These are phyloP conservation scores for Pleurotus giganteus DNA, from an alignment of 768 basidiomycete species.

Conservation along the genomic window DNA sequence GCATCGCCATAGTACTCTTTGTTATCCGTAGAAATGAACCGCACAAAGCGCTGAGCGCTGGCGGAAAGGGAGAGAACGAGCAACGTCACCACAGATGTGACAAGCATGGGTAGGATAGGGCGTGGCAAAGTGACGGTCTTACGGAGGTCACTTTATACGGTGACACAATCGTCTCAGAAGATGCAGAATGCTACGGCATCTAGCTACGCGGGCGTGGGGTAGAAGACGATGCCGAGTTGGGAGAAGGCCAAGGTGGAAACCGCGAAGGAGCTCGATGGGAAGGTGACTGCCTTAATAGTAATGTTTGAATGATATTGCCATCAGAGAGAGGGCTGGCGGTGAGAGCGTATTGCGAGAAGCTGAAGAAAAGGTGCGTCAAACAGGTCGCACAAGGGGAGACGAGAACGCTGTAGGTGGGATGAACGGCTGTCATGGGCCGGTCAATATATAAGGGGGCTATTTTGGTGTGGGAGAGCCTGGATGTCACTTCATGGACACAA, in stretches of 20 bases:
- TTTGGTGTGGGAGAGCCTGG: not conserved
- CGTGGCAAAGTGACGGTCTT: not conserved
- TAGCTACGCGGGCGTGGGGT: too few species aligned
- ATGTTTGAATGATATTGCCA: too few species aligned
- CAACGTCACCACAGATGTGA: conserved; percentile 7
- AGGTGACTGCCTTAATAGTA: too few species aligned
- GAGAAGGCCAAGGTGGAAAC: too few species aligned
- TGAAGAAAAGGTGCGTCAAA: not conserved
- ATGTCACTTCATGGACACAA: not conserved
- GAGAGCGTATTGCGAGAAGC: not conserved
- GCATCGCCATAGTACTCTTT: conserved; percentile 37
- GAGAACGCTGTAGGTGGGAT: not conserved
- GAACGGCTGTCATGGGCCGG: not conserved
- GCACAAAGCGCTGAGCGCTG: conserved; percentile 33
- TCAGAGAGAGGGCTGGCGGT: too few species aligned
- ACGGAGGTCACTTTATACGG: not conserved
- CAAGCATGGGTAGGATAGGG: conserved; percentile 13
- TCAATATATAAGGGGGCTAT: conserved; percentile 32
- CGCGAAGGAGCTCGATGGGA: too few species aligned
- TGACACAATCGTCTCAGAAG: not conserved
- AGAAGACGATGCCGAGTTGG: too few species aligned
- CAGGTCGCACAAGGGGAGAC: not conserved
- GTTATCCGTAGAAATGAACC: conserved; percentile 36
- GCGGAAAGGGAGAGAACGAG: conserved; percentile 18
- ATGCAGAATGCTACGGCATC: too few species aligned